Evolutionary conservation across 306 rosid species (phyloP), one percentile per base, ranked within the genome.

Genomic region (Argentina anserina): DNA sequence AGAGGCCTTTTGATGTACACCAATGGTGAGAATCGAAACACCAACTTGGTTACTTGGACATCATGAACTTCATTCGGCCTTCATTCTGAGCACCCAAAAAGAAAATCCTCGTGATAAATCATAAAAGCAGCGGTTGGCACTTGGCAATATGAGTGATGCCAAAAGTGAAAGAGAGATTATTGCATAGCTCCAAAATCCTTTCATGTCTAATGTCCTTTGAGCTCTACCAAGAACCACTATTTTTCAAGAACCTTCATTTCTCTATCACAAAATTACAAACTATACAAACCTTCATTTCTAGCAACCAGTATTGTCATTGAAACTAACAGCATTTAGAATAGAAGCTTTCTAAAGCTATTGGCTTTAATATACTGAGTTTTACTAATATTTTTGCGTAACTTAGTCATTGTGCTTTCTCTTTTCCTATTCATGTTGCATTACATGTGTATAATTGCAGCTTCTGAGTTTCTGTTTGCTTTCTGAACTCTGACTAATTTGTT

Each of bases 221-320:
- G 75, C 71, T 83, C 74, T 4, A 12, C 79, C 11, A 52, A 69
- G 72, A 33, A 79, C 64, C 80, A 58, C 55, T 58, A n/a, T 29
- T 26, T 26, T 3, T 15, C 45, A 58, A 13, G 31, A 3, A 20
- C 8, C 63, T 78, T 15, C 49, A 55, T 53, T 41, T 11, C 45
- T 29, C 4, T 8, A 31, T 65, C 61, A 20, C 26, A 74, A 70
- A 21, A 36, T 15, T 18, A 41, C 36, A 70, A 70, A 29, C 34
- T 21, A 63, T 42, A 29, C 14, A 50, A 65, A 21, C 36, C n/a
- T n/a, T n/a, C n/a, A n/a, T 3, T 6, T 36, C 50, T 40, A 43
- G n/a, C n/a, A 14, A 56, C 55, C 21, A 21, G 20, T 42, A 21
- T 42, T 66, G 71, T 11, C 52, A 43, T n/a, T n/a, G n/a, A n/a